phyloP scores from a whole-genome alignment of 2,329 filamentous ascomycete species.

The Pseudogymnoascus verrucosus region DNA sequence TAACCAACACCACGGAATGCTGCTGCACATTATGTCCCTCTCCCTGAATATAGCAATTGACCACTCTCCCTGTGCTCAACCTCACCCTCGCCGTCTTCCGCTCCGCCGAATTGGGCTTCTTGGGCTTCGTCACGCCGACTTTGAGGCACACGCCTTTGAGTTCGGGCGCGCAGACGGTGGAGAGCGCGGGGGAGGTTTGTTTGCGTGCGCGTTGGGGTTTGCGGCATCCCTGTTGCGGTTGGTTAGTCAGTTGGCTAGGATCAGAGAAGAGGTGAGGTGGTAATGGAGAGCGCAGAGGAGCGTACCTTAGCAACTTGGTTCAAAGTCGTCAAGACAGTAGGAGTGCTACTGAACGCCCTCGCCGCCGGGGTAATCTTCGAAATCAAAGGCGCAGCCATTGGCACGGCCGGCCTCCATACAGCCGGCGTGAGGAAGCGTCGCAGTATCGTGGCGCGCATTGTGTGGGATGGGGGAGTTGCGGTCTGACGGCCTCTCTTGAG shows the following conservation, averaged over 20 bases:
- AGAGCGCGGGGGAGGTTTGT: constrained; percentile 77
- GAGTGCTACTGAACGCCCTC: constrained; percentile 24
- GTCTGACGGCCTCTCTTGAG: background rate
- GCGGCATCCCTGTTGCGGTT: constrained; percentile 53
- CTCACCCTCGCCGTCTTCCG: constrained; percentile 90
- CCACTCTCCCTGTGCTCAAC: constrained; percentile 74
- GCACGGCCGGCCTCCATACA: constrained; percentile 15
- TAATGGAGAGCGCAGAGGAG: background rate
- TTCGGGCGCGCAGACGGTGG: constrained; percentile 59
- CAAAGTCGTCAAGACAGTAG: constrained; percentile 23
- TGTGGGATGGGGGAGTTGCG: background rate
- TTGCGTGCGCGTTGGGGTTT: constrained; percentile 74
- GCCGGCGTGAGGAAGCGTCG: constrained; percentile 21
- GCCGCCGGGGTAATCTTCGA: constrained; percentile 12
- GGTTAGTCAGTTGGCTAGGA: background rate
- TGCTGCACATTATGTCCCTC: constrained; percentile 99
- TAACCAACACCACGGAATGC: constrained; percentile 94
- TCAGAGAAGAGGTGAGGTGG: background rate
- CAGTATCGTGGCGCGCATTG: constrained; percentile 13
- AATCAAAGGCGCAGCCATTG: background rate
- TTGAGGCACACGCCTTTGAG: constrained; percentile 96
- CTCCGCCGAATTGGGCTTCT: constrained; percentile 98
- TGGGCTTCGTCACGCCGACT: constrained; percentile 87
- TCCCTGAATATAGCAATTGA: constrained; percentile 92
- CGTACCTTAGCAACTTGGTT: constrained; percentile 26